Evolutionary conservation across 2,329 filamentous ascomycete genomes (phyloP).

Genomic region (Microthyrium microscopicum): DNA sequence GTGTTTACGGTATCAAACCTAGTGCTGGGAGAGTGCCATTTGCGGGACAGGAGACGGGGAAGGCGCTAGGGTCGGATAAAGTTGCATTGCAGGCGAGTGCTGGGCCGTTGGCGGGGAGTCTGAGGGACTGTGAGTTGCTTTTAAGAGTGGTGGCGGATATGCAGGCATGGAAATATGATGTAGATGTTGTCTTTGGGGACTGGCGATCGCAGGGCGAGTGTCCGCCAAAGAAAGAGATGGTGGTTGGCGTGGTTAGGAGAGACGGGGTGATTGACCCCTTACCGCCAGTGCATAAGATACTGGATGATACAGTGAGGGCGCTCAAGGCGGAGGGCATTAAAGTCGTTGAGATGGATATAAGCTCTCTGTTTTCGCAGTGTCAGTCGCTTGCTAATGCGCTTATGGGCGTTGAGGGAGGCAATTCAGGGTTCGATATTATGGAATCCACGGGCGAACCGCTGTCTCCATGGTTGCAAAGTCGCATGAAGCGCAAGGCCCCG

Average conservation of each 20-base stretch:
- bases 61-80: conserved; percentile 30
- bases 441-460: conserved; percentile 39
- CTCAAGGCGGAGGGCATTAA: conserved; percentile 29
- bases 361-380: conserved; percentile 34
- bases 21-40: conserved; percentile 32
- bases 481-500: conserved; percentile 32
- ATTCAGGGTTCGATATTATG: conserved; percentile 39
- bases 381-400: conserved; percentile 41
- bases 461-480: conserved; percentile 40
- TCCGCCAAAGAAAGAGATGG: conserved; percentile 16
- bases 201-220: conserved; percentile 18
- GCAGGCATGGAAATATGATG: conserved; percentile 33
- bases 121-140: conserved; percentile 36
- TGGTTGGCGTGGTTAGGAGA: conserved; percentile 31
- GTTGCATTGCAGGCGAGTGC: conserved; percentile 26
- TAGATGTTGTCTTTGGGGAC: conserved; percentile 23
- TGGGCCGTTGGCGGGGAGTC: conserved; percentile 28
- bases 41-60: conserved; percentile 33
- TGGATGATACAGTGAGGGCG: conserved; percentile 27
- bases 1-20: conserved; percentile 31
- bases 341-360: conserved; percentile 40
- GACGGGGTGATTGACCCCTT: conserved; percentile 35
- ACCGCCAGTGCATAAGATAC: conserved; percentile 30
- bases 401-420: conserved; percentile 41
- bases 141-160: conserved; percentile 36